Evolutionary conservation across 208 protist species (phyloP), one percentile per base, ranked within the genome.

Genomic region (Leishmania arabica): DNA sequence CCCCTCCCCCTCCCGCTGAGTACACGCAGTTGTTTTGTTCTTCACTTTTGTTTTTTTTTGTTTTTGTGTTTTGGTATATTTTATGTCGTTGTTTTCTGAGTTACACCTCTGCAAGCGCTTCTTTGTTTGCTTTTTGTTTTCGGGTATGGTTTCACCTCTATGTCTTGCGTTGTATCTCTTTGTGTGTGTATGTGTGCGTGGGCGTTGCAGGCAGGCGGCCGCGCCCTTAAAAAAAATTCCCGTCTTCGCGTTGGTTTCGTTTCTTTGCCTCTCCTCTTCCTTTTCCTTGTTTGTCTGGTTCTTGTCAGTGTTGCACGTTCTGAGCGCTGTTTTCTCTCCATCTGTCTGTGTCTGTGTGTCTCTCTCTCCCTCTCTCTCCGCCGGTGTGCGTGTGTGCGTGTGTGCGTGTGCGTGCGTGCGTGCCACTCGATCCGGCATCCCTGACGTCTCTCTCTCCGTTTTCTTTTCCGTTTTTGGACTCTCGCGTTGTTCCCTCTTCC

Each of bases 41-140:
- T 17, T 37, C 31, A 15, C 3, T 68, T 68, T 68, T 24, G 5
- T 37, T 21, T 9, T 37, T 37, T 68, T 68, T 68, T 24, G 5
- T 37, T 21, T 9, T 37, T 37, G 34, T 37, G 15, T 53, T 53
- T 53, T 53, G 37, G 2, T 40, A 54, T 21, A 6, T 54, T 54
- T 21, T 21, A 21, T 21, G 45, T 0, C 45, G 13, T 49, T 49
- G 8, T 49, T 40, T 40, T 42, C 17, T 11, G 64, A 68, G 64
- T 37, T 42, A 71, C 66, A 71, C 40, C 66, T 71, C 66, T 71
- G 71, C 71, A 58, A 53, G 71, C 71, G 66, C 40, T 71, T 47
- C 9, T 70, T n/a, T 71, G 17, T 13, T 7, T 71, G 21, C 51
- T 86, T 83, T 83, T 13, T 47, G 58, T 69, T 79, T 64, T 45